These are phyloP conservation scores for Phialophora verrucosa DNA, from an alignment of 2,329 filamentous ascomycete species.

Conservation along the genomic window DNA sequence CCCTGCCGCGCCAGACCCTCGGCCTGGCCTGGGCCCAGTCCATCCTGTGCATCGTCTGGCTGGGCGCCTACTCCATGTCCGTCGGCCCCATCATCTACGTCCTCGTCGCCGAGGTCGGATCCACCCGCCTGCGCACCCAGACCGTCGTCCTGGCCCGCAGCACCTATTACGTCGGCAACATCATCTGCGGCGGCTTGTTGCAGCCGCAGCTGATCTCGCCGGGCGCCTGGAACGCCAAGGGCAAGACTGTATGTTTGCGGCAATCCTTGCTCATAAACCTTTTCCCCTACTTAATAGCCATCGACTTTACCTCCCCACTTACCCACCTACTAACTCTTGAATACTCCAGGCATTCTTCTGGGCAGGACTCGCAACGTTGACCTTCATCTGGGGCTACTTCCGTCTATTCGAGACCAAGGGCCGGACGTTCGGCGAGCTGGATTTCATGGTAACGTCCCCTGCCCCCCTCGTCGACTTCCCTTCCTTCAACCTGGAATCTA, in stretches of 20 bases:
- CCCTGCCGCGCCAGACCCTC: conserved; percentile 41
- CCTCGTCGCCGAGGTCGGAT: conserved; percentile 60
- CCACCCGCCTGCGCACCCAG: conserved; percentile 60
- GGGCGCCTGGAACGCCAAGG: conserved; percentile 45
- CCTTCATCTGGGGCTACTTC: conserved; percentile 51
- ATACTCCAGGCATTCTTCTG: conserved; percentile 15
- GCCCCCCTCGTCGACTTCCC: too few species aligned
- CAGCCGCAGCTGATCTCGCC: conserved; percentile 45
- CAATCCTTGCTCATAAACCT: too few species aligned
- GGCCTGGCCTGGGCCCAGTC: conserved; percentile 42
- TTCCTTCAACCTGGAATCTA: too few species aligned
- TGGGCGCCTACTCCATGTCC: conserved; percentile 58
- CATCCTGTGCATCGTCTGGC: conserved; percentile 41
- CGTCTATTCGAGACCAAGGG: conserved; percentile 49
- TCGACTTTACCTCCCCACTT: too few species aligned
- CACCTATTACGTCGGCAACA: conserved; percentile 54
- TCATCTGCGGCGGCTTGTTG: conserved; percentile 43
- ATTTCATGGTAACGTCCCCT: conserved; percentile 41
- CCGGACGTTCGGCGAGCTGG: conserved; percentile 48
- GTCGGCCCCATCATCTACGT: conserved; percentile 62
- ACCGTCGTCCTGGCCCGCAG: conserved; percentile 60
- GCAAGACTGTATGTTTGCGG: conserved; percentile 31
- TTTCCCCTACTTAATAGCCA: too few species aligned
- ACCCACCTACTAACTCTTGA: conserved; percentile 1
- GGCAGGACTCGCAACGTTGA: conserved; percentile 44